Evolutionary conservation across 1,139 yeast species (phyloP).

Genomic region (Debaryomyces subglobosus): DNA sequence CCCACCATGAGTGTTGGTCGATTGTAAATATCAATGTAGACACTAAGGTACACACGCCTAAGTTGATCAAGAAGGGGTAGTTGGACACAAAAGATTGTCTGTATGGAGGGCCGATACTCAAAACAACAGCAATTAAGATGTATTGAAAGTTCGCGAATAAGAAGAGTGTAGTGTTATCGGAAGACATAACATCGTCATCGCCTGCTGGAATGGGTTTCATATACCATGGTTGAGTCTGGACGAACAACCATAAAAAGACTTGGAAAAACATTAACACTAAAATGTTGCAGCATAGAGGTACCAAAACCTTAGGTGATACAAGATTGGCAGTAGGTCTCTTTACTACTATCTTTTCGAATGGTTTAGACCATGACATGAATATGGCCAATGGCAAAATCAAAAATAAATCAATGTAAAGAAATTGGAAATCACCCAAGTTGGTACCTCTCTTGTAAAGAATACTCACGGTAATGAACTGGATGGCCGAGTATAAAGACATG

Average conservation of each 20-base stretch:
- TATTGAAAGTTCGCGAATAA: constrained; percentile 86
- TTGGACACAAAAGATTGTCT: constrained; percentile 75
- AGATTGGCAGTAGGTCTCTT: constrained; percentile 94
- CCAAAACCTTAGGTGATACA: constrained; percentile 82
- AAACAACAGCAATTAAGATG: constrained; percentile 75
- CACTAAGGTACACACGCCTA: constrained; percentile 49
- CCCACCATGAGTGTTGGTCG: constrained; percentile 55
- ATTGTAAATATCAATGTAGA: constrained; percentile 56
- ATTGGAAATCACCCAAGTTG: constrained; percentile 96
- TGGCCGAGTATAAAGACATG: constrained; percentile 96
- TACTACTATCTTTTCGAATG: constrained; percentile 58
- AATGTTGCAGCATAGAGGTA: constrained; percentile 80
- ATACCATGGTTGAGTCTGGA: constrained; percentile 72
- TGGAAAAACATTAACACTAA: constrained; percentile 65
- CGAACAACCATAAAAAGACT: constrained; percentile 62
- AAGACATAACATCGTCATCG: constrained; percentile 80
- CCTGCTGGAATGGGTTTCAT: constrained; percentile 80
- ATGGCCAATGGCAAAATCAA: constrained; percentile 92
- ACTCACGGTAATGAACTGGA: constrained; percentile 87
- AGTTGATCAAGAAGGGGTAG: constrained; percentile 68
- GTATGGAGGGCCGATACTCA: constrained; percentile 95
- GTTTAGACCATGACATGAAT: constrained; percentile 96
- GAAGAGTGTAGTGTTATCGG: constrained; percentile 88
- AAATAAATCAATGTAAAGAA: constrained; percentile 87
- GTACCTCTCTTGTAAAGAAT: constrained; percentile 86